Conservation (phyloP, 805 yeast species). For the Brettanomyces sp. region DNA sequence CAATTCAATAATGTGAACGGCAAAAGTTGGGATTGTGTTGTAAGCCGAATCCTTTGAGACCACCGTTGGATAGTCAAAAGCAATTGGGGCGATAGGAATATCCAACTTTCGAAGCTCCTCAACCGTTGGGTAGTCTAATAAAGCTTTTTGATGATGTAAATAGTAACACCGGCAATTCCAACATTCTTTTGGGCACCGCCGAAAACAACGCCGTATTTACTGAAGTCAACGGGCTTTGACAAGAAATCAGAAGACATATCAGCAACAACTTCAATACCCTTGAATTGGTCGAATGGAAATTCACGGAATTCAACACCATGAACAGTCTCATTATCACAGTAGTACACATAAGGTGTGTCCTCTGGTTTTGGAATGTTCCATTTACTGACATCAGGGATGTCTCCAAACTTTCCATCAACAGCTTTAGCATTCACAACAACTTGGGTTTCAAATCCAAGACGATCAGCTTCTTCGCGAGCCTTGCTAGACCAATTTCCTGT, state of each 20-base stretch:
- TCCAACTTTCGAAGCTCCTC: conserved; percentile 48
- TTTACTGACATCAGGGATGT: conserved; percentile 53
- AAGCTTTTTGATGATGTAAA: conserved; percentile 77
- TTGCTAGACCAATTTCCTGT: conserved; percentile 95
- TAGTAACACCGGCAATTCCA: conserved; percentile 91
- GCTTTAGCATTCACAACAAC: conserved; percentile 58
- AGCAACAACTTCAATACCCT: conserved; percentile 73
- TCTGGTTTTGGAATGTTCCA: conserved; percentile 56
- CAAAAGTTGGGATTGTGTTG: conserved; percentile 92
- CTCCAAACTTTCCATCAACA: conserved; percentile 47
- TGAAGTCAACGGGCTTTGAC: conserved; percentile 70
- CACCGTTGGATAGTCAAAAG: conserved; percentile 78
- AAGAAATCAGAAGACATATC: conserved; percentile 93
- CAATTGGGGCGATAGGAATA: conserved; percentile 81
- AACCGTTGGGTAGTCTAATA: conserved; percentile 60
- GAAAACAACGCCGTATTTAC: conserved; percentile 80
- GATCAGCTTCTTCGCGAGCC: conserved; percentile 74
- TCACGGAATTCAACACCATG: conserved; percentile 75
- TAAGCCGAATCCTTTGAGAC: conserved; percentile 87
- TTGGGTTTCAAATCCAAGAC: conserved; percentile 73
- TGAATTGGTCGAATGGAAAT: conserved; percentile 47
- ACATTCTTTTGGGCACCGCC: conserved; percentile 99
- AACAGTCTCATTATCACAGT: conserved; percentile 96
- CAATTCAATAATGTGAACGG: conserved; percentile 75
- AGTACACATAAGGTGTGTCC: conserved; percentile 74